Evolutionary conservation across 2,329 filamentous ascomycete genomes (phyloP), one percentile per base, ranked within the genome.

Genomic region (Aspergillus eucalypticola): DNA sequence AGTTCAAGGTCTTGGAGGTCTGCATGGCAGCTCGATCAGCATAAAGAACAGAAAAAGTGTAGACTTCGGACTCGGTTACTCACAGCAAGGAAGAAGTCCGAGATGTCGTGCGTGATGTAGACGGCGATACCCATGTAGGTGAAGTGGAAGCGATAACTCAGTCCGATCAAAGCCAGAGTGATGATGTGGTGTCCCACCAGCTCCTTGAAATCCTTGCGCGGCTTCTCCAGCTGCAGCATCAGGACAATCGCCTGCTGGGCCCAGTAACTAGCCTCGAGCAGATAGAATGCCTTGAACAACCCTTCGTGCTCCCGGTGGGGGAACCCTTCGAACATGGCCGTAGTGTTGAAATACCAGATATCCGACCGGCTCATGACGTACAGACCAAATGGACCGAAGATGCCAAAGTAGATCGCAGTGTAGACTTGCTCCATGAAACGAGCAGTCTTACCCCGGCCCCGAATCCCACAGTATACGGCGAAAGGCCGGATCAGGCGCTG

Each of bases 381-480:
- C 70, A 97, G 76, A 56, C 93, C 93, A 58, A 88, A 88, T 1
- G 92, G 92, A 1, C 92, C 92, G 59, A 96, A 88, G 60, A 95
- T 75, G 48, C 78, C 86, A 76, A 96, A 96, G 83, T 98, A 97
- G 56, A 96, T 81, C 25, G 92, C 93, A 1, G 93, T 96, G 79
- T 98, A 98, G 72, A 90, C 87, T 79, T 98, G 93, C 77, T 98
- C 93, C 91, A 96, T 95, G 83, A 96, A 97, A 35, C 93, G 89
- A 15, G 88, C 85, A 71, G 95, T 92, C 80, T 96, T 97, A 64
- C 84, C 87, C 59, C 88, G 85, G 64, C 85, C 86, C 62, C 80
- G 83, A 71, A 97, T 87, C 15, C 91, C 90, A 57, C 82, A 87
- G 66, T 81, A 83, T 46, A 86, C 82, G 5, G 92, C 91, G 63